Base-by-base conservation (phyloP, 495 filamentous ascomycete species). In the Aspergillus ostianus region DNA sequence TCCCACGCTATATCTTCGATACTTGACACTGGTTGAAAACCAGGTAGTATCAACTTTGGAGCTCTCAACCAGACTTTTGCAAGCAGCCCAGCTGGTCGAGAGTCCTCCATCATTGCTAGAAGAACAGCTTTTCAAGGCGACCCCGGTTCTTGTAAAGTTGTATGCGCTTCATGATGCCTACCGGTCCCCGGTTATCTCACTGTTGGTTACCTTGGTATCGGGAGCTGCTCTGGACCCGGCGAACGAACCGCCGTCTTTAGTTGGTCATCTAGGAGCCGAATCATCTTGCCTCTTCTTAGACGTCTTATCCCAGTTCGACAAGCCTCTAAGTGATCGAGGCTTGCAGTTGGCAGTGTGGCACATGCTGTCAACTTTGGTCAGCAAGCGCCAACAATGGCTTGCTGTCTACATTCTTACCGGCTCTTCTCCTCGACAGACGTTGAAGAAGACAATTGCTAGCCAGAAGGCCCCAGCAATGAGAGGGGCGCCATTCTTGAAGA, bases 321-420 rank as follows among this genome's bases (percentile, higher is more conserved):
- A 84, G 64, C 92, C 92, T 12, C 77, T 93, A 30, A 74, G 80
- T 53, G 80, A 90, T 62, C 71, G 77, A 4, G 66, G 75, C 6
- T 77, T 92, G 46, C 81, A 87, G 21, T 79, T 84, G 51, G 77
- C 80, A 21, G 87, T 92, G 52, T 98, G 94, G 94, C 84, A 81
- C 53, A 84, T 99, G 57, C 85, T 97, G 32, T 88, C 93, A 27
- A 87, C 86, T n/a, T 85, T 97, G 50, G 83, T 98, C 50, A 89
- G 90, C 66, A 92, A 90, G 67, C 87, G 91, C 55, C 94, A 99
- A 63, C 92, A 96, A 67, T 98, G 95, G 88, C 87, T 99, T 76
- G 87, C 93, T 0, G 91, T 96, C 48, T 93, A 91, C 67, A 82
- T 98, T 52, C 85, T 98, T 26, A 96, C 93, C 4, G 94, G 94